A percentile compares a stretch with the other conserved stretches of the same genome.
phyloP scores from a whole-genome alignment of 768 basidiomycete species.

The Coprinopsis marcescibilis region DNA sequence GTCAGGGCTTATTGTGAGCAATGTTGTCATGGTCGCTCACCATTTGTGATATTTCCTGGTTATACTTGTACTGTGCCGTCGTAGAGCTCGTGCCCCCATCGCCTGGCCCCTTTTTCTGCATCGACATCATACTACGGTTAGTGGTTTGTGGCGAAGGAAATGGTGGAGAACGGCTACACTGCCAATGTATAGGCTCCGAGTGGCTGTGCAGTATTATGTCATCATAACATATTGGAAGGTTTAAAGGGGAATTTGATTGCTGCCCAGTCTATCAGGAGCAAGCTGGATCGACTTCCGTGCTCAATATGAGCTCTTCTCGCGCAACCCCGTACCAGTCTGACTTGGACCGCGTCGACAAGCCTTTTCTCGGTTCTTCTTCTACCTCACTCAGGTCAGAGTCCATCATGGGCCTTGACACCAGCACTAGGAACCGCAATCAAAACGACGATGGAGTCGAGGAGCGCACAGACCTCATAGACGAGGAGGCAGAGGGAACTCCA shows the following conservation, averaged over 20 bases:
- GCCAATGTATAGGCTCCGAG: background rate
- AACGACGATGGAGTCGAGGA: constrained; percentile 16
- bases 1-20: background rate
- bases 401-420: constrained; percentile 32
- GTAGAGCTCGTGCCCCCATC: constrained; percentile 5
- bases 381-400: constrained; percentile 23
- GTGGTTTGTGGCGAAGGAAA: background rate
- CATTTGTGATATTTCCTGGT: constrained; percentile 93
- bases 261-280: background rate
- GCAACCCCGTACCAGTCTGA: constrained; percentile 3
- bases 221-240: background rate
- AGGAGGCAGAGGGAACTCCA: constrained; percentile 14
- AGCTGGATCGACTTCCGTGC: background rate
- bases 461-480: constrained; percentile 29
- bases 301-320: constrained; percentile 9
- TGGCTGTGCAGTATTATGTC: background rate
- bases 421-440: constrained; percentile 6
- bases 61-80: constrained; percentile 75
- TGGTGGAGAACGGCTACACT: background rate
- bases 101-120: constrained; percentile 11
- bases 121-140: constrained; percentile 11
- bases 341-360: too few relatives aligned
- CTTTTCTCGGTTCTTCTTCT: constrained; percentile 14
- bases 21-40: constrained; percentile 28
- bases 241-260: constrained; percentile 1